Evolutionary conservation across 2,329 filamentous ascomycete species (phyloP).

Genomic region (Pseudocercospora musae): DNA sequence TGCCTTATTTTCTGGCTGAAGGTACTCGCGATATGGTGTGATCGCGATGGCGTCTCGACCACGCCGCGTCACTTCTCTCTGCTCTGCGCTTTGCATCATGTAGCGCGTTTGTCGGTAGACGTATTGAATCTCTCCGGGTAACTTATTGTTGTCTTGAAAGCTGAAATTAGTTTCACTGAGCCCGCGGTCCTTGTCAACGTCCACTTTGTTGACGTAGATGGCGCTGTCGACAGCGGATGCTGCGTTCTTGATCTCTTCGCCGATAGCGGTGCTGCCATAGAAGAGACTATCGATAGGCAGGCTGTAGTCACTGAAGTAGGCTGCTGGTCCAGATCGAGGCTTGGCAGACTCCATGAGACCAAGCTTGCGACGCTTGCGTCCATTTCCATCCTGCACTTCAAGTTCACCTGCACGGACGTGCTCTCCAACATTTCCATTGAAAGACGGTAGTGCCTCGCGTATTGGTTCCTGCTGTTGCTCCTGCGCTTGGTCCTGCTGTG

Average conservation of each 20-base stretch:
- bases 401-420: constrained; percentile 27
- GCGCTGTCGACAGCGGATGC: constrained; percentile 3
- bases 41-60: constrained; percentile 29
- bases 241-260: constrained; percentile 22
- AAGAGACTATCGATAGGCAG: constrained; percentile 36
- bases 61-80: constrained; percentile 18
- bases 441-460: constrained; percentile 5
- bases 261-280: constrained; percentile 31
- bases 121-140: constrained; percentile 26
- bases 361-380: constrained; percentile 37
- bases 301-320: constrained; percentile 21
- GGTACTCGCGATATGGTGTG: constrained; percentile 31
- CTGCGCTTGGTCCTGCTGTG: constrained; percentile 1
- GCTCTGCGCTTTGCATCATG: constrained; percentile 21
- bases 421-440: constrained; percentile 10
- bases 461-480: neutral
- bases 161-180: constrained; percentile 22
- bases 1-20: constrained; percentile 17
- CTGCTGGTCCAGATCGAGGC: neutral
- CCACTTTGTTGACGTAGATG: constrained; percentile 11
- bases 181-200: constrained; percentile 16
- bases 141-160: constrained; percentile 18
- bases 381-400: constrained; percentile 28
- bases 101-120: constrained; percentile 30
- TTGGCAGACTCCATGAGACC: constrained; percentile 15